Evolutionary conservation across 371 early-diverging fungal genomes (phyloP).

Genomic region (Lichtheimia ornata): DNA sequence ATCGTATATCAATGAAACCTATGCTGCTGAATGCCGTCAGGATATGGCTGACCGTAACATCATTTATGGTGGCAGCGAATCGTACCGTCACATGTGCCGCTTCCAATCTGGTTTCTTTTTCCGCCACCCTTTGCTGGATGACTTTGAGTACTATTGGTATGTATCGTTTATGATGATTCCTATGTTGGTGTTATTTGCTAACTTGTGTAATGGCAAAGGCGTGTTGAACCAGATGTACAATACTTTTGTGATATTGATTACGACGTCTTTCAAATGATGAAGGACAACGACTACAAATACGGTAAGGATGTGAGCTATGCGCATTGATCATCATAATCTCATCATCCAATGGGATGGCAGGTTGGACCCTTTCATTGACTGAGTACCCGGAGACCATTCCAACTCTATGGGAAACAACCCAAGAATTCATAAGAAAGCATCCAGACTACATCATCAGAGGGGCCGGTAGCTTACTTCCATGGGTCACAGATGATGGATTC

Average conservation of each 20-base stretch:
- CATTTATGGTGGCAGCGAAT: slow-evolving; percentile 82
- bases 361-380: slow-evolving; percentile 78
- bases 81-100: slow-evolving; percentile 96
- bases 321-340: slow-evolving; percentile 62
- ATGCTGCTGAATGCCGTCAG: slow-evolving; percentile 60
- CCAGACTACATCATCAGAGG: slow-evolving; percentile 33
- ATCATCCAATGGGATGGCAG: slow-evolving; percentile 51
- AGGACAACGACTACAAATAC: slow-evolving; percentile 80
- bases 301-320: slow-evolving; percentile 38
- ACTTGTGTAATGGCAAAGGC: slow-evolving; percentile 37
- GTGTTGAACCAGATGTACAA: slow-evolving; percentile 90
- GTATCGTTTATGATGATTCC: slow-evolving; percentile 1
- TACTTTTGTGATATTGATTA: slow-evolving; percentile 87
- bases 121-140: slow-evolving; percentile 74
- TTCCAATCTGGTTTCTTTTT: slow-evolving; percentile 94
- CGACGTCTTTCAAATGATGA: slow-evolving; percentile 90
- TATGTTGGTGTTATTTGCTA: neutral
- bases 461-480: slow-evolving; percentile 25
- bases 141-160: slow-evolving; percentile 94
- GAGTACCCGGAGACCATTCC: slow-evolving; percentile 87
- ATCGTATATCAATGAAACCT: slow-evolving; percentile 70
- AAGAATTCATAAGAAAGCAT: slow-evolving; percentile 53
- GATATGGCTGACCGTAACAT: slow-evolving; percentile 62
- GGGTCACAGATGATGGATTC: slow-evolving; percentile 33
- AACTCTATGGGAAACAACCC: slow-evolving; percentile 76